phyloP scores from a whole-genome alignment of 106 monocot genomes.

The Phalaenopsis aphrodite region DNA sequence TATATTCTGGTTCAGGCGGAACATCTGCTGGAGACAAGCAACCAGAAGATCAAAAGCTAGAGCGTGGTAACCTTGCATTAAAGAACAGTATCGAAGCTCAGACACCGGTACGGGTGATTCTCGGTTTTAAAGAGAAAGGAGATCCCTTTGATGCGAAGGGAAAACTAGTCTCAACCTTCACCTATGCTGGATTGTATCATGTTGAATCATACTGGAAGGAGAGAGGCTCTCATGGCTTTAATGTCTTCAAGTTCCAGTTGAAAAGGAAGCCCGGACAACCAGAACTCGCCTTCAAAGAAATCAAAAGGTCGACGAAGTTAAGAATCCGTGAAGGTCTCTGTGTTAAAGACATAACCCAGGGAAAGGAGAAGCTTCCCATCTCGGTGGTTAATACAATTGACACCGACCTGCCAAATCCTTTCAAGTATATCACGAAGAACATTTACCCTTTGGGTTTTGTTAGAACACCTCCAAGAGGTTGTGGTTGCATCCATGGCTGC shows the following conservation, averaged over 20 bases:
- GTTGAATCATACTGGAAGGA: constrained; percentile 61
- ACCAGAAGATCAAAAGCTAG: constrained; percentile 78
- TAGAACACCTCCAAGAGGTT: constrained; percentile 40
- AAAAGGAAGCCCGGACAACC: constrained; percentile 76
- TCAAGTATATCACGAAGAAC: constrained; percentile 56
- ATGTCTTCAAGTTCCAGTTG: constrained; percentile 60
- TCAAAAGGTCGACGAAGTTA: constrained; percentile 35
- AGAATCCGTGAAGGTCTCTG: constrained; percentile 46
- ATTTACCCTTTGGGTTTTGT: constrained; percentile 49
- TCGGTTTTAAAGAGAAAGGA: constrained; percentile 50
- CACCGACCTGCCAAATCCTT: constrained; percentile 40
- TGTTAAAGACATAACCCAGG: constrained; percentile 67
- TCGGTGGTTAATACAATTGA: constrained; percentile 67
- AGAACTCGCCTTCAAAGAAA: constrained; percentile 54
- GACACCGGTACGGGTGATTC: constrained; percentile 75
- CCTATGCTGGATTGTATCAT: constrained; percentile 77
- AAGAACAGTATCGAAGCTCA: constrained; percentile 68
- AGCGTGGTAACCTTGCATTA: constrained; percentile 76
- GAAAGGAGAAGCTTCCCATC: constrained; percentile 66
- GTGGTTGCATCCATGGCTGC: constrained; percentile 60
- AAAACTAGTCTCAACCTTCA: constrained; percentile 53
- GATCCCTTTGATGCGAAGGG: constrained; percentile 31
- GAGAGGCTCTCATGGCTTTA: constrained; percentile 32
- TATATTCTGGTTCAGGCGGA: constrained; percentile 88
- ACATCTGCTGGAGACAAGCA: constrained; percentile 29